phyloP scores from a whole-genome alignment of 1,284 basidiomycete species.

The Irpex rosettiformis region DNA sequence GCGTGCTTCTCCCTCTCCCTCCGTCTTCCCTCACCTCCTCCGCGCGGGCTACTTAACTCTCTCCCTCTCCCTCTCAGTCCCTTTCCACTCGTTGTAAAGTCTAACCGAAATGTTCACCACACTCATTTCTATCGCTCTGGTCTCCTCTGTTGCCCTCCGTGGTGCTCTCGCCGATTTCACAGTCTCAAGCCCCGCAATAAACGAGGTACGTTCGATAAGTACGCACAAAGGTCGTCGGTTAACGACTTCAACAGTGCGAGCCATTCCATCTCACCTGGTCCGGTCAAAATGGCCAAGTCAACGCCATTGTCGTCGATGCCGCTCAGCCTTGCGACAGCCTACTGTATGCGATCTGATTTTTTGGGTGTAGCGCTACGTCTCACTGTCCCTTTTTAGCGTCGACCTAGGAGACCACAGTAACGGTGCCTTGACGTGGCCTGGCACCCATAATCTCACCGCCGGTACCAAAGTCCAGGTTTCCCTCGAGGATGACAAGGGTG shows the following conservation, averaged over 20 bases:
- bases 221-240: neutral
- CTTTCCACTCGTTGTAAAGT: slow-evolving; percentile 11
- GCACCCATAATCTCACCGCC: slow-evolving; percentile 44
- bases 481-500: slow-evolving; percentile 46
- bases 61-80: neutral
- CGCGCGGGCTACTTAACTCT: slow-evolving; percentile 1
- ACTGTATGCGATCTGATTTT: slow-evolving; percentile 42
- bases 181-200: slow-evolving; percentile 47
- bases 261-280: slow-evolving; percentile 51
- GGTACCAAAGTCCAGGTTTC: slow-evolving; percentile 51
- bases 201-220: slow-evolving; percentile 42
- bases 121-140: slow-evolving; percentile 64
- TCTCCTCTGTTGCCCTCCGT: slow-evolving; percentile 51
- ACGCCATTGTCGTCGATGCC: slow-evolving; percentile 51
- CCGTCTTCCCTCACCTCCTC: neutral
- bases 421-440: slow-evolving; percentile 36
- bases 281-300: slow-evolving; percentile 46
- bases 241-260: slow-evolving; percentile 45
- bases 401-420: slow-evolving; percentile 55
- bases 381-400: slow-evolving; percentile 29
- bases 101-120: slow-evolving; percentile 61
- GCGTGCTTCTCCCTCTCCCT: slow-evolving; percentile 2
- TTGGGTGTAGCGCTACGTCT: neutral
- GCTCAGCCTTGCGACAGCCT: slow-evolving; percentile 53
- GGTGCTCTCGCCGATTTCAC: slow-evolving; percentile 51